Base-by-base conservation (phyloP, 108 stramenopile genomes). In the Fragilaria radians region DNA sequence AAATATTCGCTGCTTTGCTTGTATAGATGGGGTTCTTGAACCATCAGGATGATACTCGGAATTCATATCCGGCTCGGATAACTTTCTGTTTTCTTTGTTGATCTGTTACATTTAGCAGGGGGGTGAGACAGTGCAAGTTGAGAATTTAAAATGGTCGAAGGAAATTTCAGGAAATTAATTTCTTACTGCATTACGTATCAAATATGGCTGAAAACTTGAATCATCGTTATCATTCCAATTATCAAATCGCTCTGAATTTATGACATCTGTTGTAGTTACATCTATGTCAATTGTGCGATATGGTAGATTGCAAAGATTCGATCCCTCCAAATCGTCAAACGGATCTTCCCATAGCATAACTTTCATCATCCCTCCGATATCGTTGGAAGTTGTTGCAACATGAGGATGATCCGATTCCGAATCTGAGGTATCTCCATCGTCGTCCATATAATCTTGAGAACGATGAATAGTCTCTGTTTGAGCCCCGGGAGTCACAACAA, bases 401-500 rank as follows among this genome's bases (percentile, higher is more conserved):
- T 47, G 26, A 18, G 32, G 22, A 32, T 61, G 60, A 31, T 48
- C 52, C 11, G 36, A 42, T 42, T 42, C 36, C 14, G 36, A 42
- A 42, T 42, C 36, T 7, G 36, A 42, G 7, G 14, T 25, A 42
- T 68, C 67, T 22, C 54, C 66, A 45, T 70, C 67, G 34, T 73
- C 68, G 26, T 76, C 75, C 28, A 54, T 66, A 28, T 45, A 42
- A 42, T 42, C 36, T 11, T 7, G 36, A 42, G 7, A 11, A 42
- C 7, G 36, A 65, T 57, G 48, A 19, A 28, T 52, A 25, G 23
- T 28, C n/a, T 45, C n/a, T 0, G 52, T 14, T 23, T 47, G 30
- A 2, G 82, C 87, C 7, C 91, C 91, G 0, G 91, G 91, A 18
- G 87, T 87, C 2, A 92, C 91, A 4, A 88, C 87, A 60, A 92